These are phyloP conservation scores for Amylostereum chailletii DNA, from an alignment of 1,284 basidiomycete species.

Conservation along the genomic window DNA sequence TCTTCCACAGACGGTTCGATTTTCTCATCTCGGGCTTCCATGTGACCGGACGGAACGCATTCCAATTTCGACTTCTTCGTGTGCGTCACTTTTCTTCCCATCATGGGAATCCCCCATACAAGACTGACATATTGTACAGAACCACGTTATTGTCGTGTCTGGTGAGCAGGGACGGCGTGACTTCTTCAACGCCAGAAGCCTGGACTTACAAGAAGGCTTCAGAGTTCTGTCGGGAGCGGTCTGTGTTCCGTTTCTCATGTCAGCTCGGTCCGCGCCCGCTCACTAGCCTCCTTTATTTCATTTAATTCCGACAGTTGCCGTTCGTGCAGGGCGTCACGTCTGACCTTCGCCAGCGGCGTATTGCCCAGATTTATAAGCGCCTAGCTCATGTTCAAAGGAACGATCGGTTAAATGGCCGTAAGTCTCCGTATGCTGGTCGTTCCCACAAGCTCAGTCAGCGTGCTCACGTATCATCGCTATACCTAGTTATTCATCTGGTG, in stretches of 20 bases:
- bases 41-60: conserved; percentile 51
- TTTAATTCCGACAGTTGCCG: conserved; percentile 7
- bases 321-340: conserved; percentile 64
- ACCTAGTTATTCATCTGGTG: no score
- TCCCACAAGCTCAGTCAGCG: neutral
- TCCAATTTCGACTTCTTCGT: conserved; percentile 56
- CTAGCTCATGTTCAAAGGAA: conserved; percentile 52
- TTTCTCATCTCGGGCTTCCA: conserved; percentile 64
- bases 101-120: neutral
- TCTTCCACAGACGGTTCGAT: conserved; percentile 60
- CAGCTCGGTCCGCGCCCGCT: neutral
- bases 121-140: conserved; percentile 25
- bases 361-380: conserved; percentile 61
- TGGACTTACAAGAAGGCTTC: conserved; percentile 70
- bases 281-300: neutral
- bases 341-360: conserved; percentile 48
- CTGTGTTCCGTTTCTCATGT: conserved; percentile 18
- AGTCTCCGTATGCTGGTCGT: conserved; percentile 19
- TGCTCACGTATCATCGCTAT: no score
- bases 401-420: conserved; percentile 48
- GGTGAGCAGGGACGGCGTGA: conserved; percentile 59
- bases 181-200: conserved; percentile 57
- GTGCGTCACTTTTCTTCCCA: conserved; percentile 28
- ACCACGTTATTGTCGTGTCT: conserved; percentile 61
- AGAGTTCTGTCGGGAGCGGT: conserved; percentile 68